These are phyloP conservation scores for Begonia masoniana DNA, from an alignment of 306 rosid species.

Conservation along the genomic window DNA sequence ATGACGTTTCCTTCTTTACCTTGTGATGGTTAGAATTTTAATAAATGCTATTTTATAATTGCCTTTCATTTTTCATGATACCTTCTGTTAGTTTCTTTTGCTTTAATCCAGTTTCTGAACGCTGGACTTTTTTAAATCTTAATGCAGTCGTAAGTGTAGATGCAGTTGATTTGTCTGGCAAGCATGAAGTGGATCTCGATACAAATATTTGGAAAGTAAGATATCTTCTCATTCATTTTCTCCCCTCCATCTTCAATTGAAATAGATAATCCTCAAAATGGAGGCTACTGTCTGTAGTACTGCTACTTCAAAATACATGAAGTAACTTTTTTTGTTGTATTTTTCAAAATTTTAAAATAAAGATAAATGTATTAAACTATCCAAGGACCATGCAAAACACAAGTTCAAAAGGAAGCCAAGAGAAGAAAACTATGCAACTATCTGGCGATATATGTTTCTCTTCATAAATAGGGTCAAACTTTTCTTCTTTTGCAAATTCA, in stretches of 20 bases:
- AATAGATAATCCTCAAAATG: too few species aligned
- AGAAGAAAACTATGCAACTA: too few species aligned
- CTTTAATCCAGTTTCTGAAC: slow-evolving; percentile 10
- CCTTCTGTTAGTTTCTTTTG: not conserved
- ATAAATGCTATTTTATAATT: slow-evolving; percentile 11
- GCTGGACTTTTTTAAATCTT: slow-evolving; percentile 7
- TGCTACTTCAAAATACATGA: too few species aligned
- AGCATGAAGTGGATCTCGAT: slow-evolving; percentile 98
- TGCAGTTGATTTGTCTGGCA: slow-evolving; percentile 96
- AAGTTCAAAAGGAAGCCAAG: too few species aligned
- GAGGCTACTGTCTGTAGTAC: too few species aligned
- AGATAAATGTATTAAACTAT: too few species aligned
- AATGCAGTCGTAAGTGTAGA: slow-evolving; percentile 81
- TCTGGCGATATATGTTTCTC: too few species aligned
- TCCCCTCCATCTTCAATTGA: not conserved
- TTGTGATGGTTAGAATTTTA: slow-evolving; percentile 63
- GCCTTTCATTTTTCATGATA: slow-evolving; percentile 1
- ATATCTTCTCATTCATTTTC: not conserved
- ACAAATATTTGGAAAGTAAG: slow-evolving; percentile 95
- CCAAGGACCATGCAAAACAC: too few species aligned
- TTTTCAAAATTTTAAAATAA: too few species aligned
- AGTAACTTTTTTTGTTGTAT: too few species aligned
- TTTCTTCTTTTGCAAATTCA: too few species aligned
- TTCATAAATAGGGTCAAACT: too few species aligned
- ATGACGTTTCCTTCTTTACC: slow-evolving; percentile 91